These are phyloP conservation scores for Lenwebbia sp. DNA, from an alignment of 345 rosid species.

Conservation along the genomic window DNA sequence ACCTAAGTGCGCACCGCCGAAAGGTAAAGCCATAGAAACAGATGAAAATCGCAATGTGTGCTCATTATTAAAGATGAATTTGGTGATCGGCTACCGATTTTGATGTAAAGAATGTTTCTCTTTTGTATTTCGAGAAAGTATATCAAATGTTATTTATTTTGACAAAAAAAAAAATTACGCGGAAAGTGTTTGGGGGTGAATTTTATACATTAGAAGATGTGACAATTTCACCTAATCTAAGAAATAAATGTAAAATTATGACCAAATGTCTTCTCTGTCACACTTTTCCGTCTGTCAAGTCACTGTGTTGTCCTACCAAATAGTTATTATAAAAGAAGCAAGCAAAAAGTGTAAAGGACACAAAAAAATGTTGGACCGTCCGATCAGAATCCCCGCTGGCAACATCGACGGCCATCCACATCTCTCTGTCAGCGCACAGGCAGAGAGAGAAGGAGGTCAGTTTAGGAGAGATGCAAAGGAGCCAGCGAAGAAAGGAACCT, in stretches of 20 bases:
- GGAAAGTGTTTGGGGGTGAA: background rate
- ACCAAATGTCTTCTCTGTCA: background rate
- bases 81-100: no score
- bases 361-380: background rate
- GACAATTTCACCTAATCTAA: background rate
- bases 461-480: background rate
- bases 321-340: background rate
- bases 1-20: no score
- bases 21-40: no score
- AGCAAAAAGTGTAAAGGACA: background rate
- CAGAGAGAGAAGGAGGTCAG: background rate
- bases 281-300: background rate
- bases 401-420: background rate
- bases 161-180: no score
- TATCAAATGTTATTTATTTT: no score
- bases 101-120: no score
- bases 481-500: constrained; percentile 26
- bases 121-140: no score
- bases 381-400: background rate
- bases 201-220: background rate
- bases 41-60: no score
- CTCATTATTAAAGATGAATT: no score
- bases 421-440: background rate
- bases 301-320: background rate
- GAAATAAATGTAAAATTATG: background rate